Conservation (phyloP, 805 yeast genomes). For the Spathaspora sp. region DNA sequence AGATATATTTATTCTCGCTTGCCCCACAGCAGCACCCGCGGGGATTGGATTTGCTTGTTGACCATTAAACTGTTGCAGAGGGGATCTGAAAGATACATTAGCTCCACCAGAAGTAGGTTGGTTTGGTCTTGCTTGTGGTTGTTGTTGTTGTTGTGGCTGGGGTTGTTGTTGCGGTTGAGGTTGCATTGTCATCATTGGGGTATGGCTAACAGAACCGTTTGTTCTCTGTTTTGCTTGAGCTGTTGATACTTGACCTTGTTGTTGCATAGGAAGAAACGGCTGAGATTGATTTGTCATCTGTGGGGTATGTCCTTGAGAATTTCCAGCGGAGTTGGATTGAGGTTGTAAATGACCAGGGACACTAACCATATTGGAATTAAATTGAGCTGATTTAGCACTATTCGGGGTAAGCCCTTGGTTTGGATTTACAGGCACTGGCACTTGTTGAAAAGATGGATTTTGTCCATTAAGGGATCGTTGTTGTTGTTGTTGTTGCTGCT, state of each 20-base stretch:
- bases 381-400: neutral
- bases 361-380: constrained; percentile 8
- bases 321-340: neutral
- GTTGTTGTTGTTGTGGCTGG: neutral
- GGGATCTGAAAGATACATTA: neutral
- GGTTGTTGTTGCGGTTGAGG: constrained; percentile 20
- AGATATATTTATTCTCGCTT: constrained; percentile 13
- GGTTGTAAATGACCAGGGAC: neutral
- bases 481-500: constrained; percentile 3
- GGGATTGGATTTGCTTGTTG: neutral
- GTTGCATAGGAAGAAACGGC: constrained; percentile 10
- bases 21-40: neutral
- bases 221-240: constrained; percentile 3
- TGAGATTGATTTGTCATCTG: constrained; percentile 24
- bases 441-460: constrained; percentile 3
- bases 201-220: constrained; percentile 12
- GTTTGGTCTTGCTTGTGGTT: neutral
- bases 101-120: neutral
- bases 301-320: constrained; percentile 27
- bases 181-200: constrained; percentile 21
- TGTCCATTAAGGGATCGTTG: neutral
- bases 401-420: constrained; percentile 11
- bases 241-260: constrained; percentile 6
- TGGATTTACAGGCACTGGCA: constrained; percentile 10
- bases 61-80: neutral